phyloP scores from a whole-genome alignment of 768 basidiomycete species.

The Podaxis sp. region DNA sequence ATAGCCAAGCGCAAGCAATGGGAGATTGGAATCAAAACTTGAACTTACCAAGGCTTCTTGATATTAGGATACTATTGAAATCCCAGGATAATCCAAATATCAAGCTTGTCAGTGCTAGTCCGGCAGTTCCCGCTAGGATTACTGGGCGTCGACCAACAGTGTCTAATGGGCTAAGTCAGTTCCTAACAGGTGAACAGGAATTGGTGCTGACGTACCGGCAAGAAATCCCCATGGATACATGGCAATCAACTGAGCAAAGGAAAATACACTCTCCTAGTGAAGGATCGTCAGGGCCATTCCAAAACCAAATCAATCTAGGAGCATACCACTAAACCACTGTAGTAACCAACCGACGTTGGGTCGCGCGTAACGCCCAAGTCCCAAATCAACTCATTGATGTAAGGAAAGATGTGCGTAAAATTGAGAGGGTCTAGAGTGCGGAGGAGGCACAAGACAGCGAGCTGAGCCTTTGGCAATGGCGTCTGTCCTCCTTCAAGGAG shows the following conservation, averaged over 20 bases:
- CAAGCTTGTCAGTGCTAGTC: conserved; percentile 46
- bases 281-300: not conserved
- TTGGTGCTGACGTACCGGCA: conserved; percentile 37
- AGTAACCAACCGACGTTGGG: conserved; percentile 58
- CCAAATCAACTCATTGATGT: conserved; percentile 64
- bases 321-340: conserved; percentile 63
- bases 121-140: conserved; percentile 50
- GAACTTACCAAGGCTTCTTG: conserved; percentile 48
- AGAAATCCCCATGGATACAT: conserved; percentile 63
- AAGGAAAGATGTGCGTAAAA: conserved; percentile 68
- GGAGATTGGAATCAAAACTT: not conserved
- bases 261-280: conserved; percentile 60
- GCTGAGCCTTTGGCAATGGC: conserved; percentile 34
- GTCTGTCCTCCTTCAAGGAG: conserved; percentile 1
- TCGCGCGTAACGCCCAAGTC: conserved; percentile 54
- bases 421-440: conserved; percentile 58
- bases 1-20: not conserved
- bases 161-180: conserved; percentile 34
- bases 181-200: not conserved
- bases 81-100: conserved; percentile 58
- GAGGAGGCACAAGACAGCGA: conserved; percentile 52
- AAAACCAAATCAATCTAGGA: conserved; percentile 2
- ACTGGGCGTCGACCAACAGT: conserved; percentile 61
- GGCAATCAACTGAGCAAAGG: conserved; percentile 52
- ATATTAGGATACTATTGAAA: conserved; percentile 42